phyloP scores from a whole-genome alignment of 768 basidiomycete genomes.

The Holtermannia corniformis region DNA sequence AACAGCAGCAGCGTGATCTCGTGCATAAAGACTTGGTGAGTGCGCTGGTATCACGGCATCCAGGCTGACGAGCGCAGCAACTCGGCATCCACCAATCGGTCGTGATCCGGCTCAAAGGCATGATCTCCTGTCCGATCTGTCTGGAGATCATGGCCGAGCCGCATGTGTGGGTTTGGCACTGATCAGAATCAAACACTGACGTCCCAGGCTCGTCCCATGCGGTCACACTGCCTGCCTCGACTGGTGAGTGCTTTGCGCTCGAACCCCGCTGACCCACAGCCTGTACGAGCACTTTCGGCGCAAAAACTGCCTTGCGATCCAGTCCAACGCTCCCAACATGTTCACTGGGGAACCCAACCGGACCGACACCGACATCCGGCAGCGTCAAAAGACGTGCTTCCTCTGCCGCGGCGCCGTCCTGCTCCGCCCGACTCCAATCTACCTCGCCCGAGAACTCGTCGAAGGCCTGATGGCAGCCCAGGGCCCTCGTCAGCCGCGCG shows the following conservation, averaged over 20 bases:
- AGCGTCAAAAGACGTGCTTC: conserved; percentile 27
- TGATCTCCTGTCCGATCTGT: conserved; percentile 25
- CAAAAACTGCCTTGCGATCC: conserved; percentile 12
- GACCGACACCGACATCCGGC: conserved; percentile 15
- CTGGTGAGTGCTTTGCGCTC: conserved; percentile 21
- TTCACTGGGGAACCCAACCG: conserved; percentile 2
- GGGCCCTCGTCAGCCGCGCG: conserved; percentile 7
- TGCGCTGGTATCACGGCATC: not conserved
- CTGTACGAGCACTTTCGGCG: conserved; percentile 11
- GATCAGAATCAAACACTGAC: not conserved
- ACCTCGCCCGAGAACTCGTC: conserved; percentile 16
- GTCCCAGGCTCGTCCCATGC: conserved; percentile 16
- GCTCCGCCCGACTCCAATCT: conserved; percentile 24
- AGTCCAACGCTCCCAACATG: conserved; percentile 14
- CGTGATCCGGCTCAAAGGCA: conserved; percentile 14
- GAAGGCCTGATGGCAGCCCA: conserved; percentile 15
- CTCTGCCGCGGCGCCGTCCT: conserved; percentile 24
- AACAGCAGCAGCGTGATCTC: not conserved
- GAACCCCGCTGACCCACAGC: not conserved
- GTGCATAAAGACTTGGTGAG: conserved; percentile 9
- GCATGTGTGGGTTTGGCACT: conserved; percentile 21
- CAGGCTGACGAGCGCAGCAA: conserved; percentile 7
- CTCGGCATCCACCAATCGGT: conserved; percentile 11
- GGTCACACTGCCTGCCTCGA: conserved; percentile 30
- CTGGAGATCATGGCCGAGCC: conserved; percentile 26